These are phyloP conservation scores for Cicer cuneatum DNA, from an alignment of 306 rosid species.

Conservation along the genomic window DNA sequence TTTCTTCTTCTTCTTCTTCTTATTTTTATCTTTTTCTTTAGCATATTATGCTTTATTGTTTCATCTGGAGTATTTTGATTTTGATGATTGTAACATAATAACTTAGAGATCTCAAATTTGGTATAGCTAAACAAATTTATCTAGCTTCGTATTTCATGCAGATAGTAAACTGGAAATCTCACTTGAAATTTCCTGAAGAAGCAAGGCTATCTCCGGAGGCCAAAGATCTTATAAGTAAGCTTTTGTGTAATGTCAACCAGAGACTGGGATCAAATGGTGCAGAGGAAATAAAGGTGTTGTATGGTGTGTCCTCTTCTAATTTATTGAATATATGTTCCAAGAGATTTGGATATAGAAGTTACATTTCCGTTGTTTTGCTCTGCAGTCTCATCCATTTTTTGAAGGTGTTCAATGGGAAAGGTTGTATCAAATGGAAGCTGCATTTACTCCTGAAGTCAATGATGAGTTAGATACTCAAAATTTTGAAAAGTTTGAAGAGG, in stretches of 20 bases:
- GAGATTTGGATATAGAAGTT: slow-evolving; percentile 43
- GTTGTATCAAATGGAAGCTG: slow-evolving; percentile 92
- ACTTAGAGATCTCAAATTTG: background rate
- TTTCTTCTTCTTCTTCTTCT: slow-evolving; percentile 10
- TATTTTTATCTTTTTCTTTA: background rate
- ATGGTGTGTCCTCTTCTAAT: slow-evolving; percentile 70
- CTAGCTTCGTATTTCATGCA: slow-evolving; percentile 44
- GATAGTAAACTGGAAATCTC: slow-evolving; percentile 97
- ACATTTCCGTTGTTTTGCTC: slow-evolving; percentile 46
- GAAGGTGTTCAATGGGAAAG: slow-evolving; percentile 73
- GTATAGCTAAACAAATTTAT: slow-evolving; percentile 13
- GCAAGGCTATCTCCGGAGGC: slow-evolving; percentile 77
- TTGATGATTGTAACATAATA: slow-evolving; percentile 1
- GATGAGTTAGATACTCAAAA: slow-evolving; percentile 97
- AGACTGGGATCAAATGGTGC: slow-evolving; percentile 90
- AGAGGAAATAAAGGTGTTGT: slow-evolving; percentile 94
- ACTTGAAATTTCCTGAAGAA: slow-evolving; percentile 95
- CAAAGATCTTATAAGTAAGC: slow-evolving; percentile 76
- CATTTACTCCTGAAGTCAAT: slow-evolving; percentile 91
- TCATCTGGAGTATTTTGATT: slow-evolving; percentile 1
- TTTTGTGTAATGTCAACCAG: slow-evolving; percentile 77
- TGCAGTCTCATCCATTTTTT: slow-evolving; percentile 82
- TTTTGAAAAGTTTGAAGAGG: slow-evolving; percentile 98
- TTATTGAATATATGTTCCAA: slow-evolving; percentile 50
- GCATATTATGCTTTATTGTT: background rate